These are phyloP conservation scores for Trifolium pratense DNA, from an alignment of 306 rosid genomes.

Conservation along the genomic window DNA sequence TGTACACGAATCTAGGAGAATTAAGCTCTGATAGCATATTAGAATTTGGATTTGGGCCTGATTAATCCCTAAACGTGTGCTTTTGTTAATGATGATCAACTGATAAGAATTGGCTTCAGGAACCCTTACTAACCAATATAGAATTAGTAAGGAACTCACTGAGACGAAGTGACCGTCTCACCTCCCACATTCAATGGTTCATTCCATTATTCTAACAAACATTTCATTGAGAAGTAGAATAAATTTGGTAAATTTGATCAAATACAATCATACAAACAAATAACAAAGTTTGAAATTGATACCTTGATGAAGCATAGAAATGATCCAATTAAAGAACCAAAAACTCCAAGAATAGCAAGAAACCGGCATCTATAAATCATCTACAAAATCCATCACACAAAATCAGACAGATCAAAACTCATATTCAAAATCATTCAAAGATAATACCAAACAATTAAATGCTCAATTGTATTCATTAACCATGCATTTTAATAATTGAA, in stretches of 20 bases:
- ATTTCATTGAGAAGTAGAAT: neutral
- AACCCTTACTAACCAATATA: no score
- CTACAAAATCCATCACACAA: slow-evolving; percentile 47
- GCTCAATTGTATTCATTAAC: neutral
- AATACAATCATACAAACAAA: neutral
- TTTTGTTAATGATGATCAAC: no score
- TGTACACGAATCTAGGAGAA: neutral
- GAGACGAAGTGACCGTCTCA: neutral
- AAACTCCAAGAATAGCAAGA: slow-evolving; percentile 74
- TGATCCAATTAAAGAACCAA: slow-evolving; percentile 87
- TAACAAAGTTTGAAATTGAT: slow-evolving; percentile 18
- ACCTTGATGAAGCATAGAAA: slow-evolving; percentile 85
- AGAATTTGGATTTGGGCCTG: neutral
- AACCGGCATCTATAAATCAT: slow-evolving; percentile 77
- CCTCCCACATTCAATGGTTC: neutral
- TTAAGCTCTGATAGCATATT: neutral
- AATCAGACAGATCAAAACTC: neutral
- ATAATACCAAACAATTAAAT: neutral
- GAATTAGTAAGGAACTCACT: no score
- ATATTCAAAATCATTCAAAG: neutral
- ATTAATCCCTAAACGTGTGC: neutral
- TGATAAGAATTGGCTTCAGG: no score
- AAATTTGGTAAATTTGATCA: neutral
- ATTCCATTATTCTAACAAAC: neutral
- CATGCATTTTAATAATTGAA: neutral